phyloP scores from a whole-genome alignment of 179 eudicot genomes.

The Actinidia polygama region DNA sequence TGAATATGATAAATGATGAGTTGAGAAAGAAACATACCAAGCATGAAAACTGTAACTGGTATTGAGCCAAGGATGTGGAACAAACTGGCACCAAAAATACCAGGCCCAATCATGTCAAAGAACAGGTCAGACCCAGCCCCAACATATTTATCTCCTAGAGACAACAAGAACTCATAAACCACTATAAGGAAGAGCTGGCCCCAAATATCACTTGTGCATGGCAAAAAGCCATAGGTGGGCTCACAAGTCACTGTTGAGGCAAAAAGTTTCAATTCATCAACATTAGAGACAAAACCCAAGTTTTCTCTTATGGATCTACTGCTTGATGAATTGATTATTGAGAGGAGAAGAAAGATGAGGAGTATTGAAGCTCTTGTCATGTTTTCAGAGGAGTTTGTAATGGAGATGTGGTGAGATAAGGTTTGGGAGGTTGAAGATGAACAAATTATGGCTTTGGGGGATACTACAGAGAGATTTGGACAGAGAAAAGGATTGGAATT shows the following conservation, averaged over 20 bases:
- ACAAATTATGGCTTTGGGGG: too few relatives aligned
- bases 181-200: slow-evolving; percentile 37
- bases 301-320: neutral
- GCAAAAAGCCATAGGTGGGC: slow-evolving; percentile 42
- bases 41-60: slow-evolving; percentile 32
- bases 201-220: slow-evolving; percentile 34
- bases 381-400: neutral
- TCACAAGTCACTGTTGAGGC: slow-evolving; percentile 32
- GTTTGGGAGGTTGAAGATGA: too few relatives aligned
- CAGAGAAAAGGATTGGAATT: too few relatives aligned
- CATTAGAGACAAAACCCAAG: neutral
- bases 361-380: neutral
- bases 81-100: slow-evolving; percentile 42
- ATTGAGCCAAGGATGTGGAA: slow-evolving; percentile 40
- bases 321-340: neutral
- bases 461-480: too few relatives aligned
- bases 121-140: slow-evolving; percentile 33
- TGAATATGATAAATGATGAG: neutral
- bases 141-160: slow-evolving; percentile 25
- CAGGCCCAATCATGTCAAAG: slow-evolving; percentile 37
- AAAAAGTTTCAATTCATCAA: neutral
- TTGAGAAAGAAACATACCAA: slow-evolving; percentile 27
- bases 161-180: slow-evolving; percentile 36
- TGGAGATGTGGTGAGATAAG: too few relatives aligned
- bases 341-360: neutral